A percentile compares a stretch with the other conserved stretches of the same genome.
phyloP scores from a whole-genome alignment of 257 asterid genomes.

The Solanum lycopersicoides region DNA sequence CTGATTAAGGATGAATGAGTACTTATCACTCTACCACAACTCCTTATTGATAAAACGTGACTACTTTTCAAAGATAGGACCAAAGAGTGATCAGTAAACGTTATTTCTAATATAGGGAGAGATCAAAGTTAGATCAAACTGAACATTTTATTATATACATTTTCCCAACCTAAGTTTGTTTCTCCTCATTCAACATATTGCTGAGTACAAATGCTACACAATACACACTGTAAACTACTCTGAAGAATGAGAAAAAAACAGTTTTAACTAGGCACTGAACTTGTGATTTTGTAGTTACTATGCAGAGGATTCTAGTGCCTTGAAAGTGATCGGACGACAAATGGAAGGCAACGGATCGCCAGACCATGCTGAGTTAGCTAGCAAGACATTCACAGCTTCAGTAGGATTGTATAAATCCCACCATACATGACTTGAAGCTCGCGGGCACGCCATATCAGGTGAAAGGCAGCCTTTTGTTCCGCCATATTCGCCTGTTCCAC shows the following conservation, averaged over 20 bases:
- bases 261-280: not conserved
- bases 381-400: conserved; percentile 29
- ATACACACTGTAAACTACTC: not conserved
- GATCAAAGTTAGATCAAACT: not conserved
- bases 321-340: conserved; percentile 47
- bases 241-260: not conserved
- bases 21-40: not conserved
- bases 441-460: conserved; percentile 34
- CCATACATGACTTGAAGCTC: conserved; percentile 39
- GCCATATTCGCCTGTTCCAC: conserved; percentile 35
- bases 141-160: not conserved
- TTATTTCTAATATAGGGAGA: not conserved
- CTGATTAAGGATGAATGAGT: not conserved
- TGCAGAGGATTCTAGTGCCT: conserved; percentile 17
- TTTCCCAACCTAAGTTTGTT: not conserved
- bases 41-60: not conserved
- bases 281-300: not conserved
- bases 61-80: not conserved
- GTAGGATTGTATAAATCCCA: conserved; percentile 68
- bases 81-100: not conserved
- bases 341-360: conserved; percentile 29
- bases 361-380: conserved; percentile 50
- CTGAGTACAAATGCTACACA: not conserved
- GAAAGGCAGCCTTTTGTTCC: conserved; percentile 35
- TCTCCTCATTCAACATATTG: not conserved